Evolutionary conservation across 108 stramenopile genomes (phyloP), one percentile per base, ranked within the genome.

Genomic region (Pseudonitzschia multiseries): DNA sequence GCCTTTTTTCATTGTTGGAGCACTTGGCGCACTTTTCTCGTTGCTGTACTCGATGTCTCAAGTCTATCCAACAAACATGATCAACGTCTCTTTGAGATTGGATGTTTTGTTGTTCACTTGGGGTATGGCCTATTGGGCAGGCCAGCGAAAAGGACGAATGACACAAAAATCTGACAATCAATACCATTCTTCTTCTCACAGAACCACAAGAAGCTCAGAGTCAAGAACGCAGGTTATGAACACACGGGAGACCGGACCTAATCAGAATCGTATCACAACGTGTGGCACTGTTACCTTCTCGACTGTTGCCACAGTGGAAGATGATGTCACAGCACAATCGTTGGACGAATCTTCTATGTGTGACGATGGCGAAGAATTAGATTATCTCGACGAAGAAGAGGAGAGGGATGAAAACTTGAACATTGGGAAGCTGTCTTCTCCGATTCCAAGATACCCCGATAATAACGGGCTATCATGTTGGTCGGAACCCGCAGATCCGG

Each of bases 381-480:
- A 81, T 54, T 68, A 62, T 44, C 31, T 76, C 50, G 69, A 46
- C 24, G 68, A 42, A 17, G 69, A 69, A 24, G 10, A 69, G 27
- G 62, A 65, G 17, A 53, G 41, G 21, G 50, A 76, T 26, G 71
- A 56, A 4, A 66, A 69, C 0, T 56, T 60, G 17, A 66, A 74
- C 44, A 56, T 71, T 21, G 70, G 56, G 28, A 75, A 59, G 32
- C 68, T 92, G 21, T 83, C 89, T 10, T 95, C 91, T 57, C 91
- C 91, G 17, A 74, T 92, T 28, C 89, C 91, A 26, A 65, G 77
- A 54, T 89, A 81, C 81, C 89, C 89, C 18, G 70, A 84, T n/a
- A 89, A 89, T 62, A 69, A 79, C 63, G 90, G 90, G 33, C 57
- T 69, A 27, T 82, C 94, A 42, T 94, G 93, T 71, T 96, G 92